These are phyloP conservation scores for Alternaria angustiovoidea DNA, from an alignment of 2,329 filamentous ascomycete genomes.

Conservation along the genomic window DNA sequence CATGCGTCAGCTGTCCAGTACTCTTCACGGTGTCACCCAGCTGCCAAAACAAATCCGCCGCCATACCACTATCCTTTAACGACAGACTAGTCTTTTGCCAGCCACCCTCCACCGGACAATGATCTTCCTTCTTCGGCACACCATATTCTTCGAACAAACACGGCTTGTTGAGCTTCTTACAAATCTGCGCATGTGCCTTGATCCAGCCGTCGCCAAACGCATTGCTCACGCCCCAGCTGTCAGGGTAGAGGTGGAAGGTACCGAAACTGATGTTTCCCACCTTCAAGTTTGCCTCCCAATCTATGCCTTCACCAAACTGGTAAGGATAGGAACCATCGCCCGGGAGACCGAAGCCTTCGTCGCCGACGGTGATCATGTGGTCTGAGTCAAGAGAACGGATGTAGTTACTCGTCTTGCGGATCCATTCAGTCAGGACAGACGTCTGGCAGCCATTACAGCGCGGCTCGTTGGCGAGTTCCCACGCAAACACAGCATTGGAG, in stretches of 20 bases:
- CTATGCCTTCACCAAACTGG: conserved; percentile 58
- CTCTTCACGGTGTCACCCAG: conserved; percentile 36
- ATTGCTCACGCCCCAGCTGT: conserved; percentile 48
- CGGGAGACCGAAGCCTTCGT: conserved; percentile 64
- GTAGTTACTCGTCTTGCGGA: conserved; percentile 64
- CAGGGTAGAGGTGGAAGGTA: conserved; percentile 62
- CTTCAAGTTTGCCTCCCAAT: conserved; percentile 61
- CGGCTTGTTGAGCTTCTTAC: conserved; percentile 50
- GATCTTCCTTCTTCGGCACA: conserved; percentile 27
- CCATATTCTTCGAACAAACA: conserved; percentile 54
- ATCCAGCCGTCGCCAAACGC: conserved; percentile 59
- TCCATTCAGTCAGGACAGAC: conserved; percentile 68
- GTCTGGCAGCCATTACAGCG: conserved; percentile 68
- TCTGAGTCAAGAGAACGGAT: conserved; percentile 69
- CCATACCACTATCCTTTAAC: conserved; percentile 37
- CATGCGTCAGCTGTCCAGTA: conserved; percentile 33
- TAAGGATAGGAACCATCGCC: conserved; percentile 63
- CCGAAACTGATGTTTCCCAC: conserved; percentile 65
- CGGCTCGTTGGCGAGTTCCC: conserved; percentile 74
- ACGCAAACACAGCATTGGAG: conserved; percentile 69
- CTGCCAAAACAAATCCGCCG: conserved; percentile 47
- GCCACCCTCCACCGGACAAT: conserved; percentile 38
- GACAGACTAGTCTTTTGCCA: conserved; percentile 44
- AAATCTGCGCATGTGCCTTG: conserved; percentile 54
- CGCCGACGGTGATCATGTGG: conserved; percentile 70